Evolutionary conservation across 2,329 filamentous ascomycete genomes (phyloP), one percentile per base, ranked within the genome.

Genomic region (Penicillium expansum): DNA sequence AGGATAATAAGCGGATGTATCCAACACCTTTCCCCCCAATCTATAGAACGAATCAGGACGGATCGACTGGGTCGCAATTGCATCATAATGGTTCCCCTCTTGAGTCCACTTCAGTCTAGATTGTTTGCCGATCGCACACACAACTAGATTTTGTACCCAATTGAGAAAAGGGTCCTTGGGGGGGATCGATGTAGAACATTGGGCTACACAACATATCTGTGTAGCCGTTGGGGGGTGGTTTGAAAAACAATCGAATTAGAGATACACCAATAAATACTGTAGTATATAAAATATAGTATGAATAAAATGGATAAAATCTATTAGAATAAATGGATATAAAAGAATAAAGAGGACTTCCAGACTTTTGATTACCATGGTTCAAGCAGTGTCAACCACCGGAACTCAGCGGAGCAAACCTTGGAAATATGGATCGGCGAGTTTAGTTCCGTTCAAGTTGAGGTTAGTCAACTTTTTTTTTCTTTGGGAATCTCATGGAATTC

Each of bases 91-190:
- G 33, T 53, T 55, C 53, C 24, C 51, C 27, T 54, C 33, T 30
- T 22, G 29, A 16, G 48, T 56, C 61, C 58, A 62, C 60, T 42
- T 39, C 4, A 57, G 59, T 64, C 62, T 64, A 64, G 62, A 64
- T 41, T 38, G 61, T 63, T 41, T 38, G 62, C 59, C 57, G 62
- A 64, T 63, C 61, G 54, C 58, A 44, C 61, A 62, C 29, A 42
- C 32, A 48, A 22, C 11, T 13, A 29, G 18, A 39, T 13, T 32
- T 38, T 41, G n/a, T 39, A 22, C 22, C 18, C 42, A 52, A 44
- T 43, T 44, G 33, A 50, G 38, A 11, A 47, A 54, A 59, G 55
- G 50, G 55, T 54, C 50, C 41, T 48, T 48, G 50, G 50, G 7
- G 27, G 22, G 41, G 14, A 27, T 27, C 0, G 13, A 24, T 53